Evolutionary conservation across 208 protist species (phyloP), one percentile per base, ranked within the genome.

Genomic region (Giardia duodenalis): DNA sequence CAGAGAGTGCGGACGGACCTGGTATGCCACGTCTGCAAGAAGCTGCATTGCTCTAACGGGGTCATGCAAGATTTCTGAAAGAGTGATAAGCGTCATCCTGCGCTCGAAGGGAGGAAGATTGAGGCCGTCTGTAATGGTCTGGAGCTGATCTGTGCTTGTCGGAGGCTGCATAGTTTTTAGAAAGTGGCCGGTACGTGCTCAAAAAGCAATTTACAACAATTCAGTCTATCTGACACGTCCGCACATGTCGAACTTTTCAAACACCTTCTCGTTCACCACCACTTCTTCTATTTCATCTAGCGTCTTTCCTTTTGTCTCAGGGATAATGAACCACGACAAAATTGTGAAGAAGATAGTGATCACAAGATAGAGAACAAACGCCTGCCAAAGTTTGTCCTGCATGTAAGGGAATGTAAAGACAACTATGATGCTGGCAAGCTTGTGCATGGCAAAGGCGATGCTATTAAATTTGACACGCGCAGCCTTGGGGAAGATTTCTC

Each of bases 361-460:
- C 4, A 4, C 4, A 44, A 89, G 44, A 42, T 89, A 89, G 42
- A 89, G 3, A 89, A 4, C 42, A 44, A 45, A 89, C 42, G 86
- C 39, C 10, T 4, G 3, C 39, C 39, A n/a, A 45, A 45, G 19
- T n/a, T 89, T 89, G 86, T 10, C 22, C 86, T 89, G 4, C 4
- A 89, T 45, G 44, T 45, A 89, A 19, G 86, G 86, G 86, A 89
- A 89, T 45, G 42, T 89, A 3, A 89, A 45, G 44, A 89, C 86
- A 45, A 89, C 86, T 4, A 89, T 89, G 86, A 89, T 89, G 86
- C 42, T 89, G 44, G 42, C 44, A 89, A 89, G 3, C 86, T 44
- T 45, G 44, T 89, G 4, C 22, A 89, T 45, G 22, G 86, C 42
- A 42, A 89, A 89, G 44, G 86, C 86, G 44, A 89, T 4, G 44